A percentile compares a stretch with the other conserved stretches of the same genome.
These are phyloP conservation scores for Ilex paraguariensis DNA, from an alignment of 305 asterid species.

Conservation along the genomic window DNA sequence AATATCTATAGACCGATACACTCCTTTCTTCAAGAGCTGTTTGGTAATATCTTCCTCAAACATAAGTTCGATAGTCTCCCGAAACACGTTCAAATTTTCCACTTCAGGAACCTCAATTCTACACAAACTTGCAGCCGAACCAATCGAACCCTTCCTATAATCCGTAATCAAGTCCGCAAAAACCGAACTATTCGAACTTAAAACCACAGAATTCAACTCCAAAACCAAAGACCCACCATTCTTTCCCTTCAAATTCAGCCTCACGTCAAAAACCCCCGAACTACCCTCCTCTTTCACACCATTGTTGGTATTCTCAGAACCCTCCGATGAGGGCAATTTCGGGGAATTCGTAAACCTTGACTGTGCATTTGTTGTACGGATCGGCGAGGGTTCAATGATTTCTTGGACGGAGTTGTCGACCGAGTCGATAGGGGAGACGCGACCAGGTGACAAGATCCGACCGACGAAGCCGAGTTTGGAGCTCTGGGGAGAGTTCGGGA, in stretches of 20 bases:
- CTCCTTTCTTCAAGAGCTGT: constrained; percentile 64
- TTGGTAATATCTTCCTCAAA: constrained; percentile 64
- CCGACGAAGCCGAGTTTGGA: constrained; percentile 44
- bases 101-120: constrained; percentile 91
- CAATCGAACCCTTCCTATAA: constrained; percentile 44
- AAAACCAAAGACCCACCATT: constrained; percentile 62
- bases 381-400: neutral
- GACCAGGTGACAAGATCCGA: constrained; percentile 92
- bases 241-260: constrained; percentile 74
- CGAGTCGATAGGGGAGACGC: constrained; percentile 81
- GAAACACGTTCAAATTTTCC: constrained; percentile 63
- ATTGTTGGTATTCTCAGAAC: neutral
- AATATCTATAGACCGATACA: constrained; percentile 58
- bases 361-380: neutral
- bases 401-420: neutral
- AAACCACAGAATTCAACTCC: constrained; percentile 72
- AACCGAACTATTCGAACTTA: constrained; percentile 56
- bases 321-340: neutral
- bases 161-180: constrained; percentile 62
- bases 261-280: constrained; percentile 57
- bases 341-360: neutral
- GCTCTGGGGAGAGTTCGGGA: constrained; percentile 11
- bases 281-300: constrained; percentile 20
- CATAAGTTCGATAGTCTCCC: constrained; percentile 80
- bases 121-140: constrained; percentile 30